These are phyloP conservation scores for Trichocomaceae sp. DNA, from an alignment of 2,329 filamentous ascomycete genomes.

Conservation along the genomic window DNA sequence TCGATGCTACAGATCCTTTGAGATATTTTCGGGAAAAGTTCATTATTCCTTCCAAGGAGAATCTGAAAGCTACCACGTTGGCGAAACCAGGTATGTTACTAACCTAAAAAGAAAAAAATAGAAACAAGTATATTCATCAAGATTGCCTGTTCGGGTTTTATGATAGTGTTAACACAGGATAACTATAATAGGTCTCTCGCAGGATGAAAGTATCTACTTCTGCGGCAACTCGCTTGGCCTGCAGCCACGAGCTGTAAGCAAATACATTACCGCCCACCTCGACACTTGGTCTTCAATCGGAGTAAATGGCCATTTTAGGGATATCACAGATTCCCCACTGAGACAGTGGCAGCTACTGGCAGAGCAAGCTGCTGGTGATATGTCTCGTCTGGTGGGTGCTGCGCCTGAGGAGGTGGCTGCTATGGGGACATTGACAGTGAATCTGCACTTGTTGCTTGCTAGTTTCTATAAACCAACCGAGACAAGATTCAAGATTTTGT, in stretches of 20 bases:
- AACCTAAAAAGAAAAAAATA: too few species aligned
- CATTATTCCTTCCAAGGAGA: conserved; percentile 66
- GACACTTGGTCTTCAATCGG: conserved; percentile 77
- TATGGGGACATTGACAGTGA: conserved; percentile 79
- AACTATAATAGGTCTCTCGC: conserved; percentile 25
- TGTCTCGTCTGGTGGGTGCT: conserved; percentile 68
- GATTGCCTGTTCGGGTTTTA: neutral
- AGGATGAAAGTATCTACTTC: conserved; percentile 59
- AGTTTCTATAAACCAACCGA: conserved; percentile 70
- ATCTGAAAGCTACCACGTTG: conserved; percentile 60
- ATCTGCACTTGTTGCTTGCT: conserved; percentile 72
- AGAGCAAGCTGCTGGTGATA: conserved; percentile 63
- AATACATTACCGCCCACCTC: conserved; percentile 64
- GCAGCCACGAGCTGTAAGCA: conserved; percentile 62
- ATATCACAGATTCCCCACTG: conserved; percentile 60
- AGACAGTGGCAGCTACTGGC: conserved; percentile 71
- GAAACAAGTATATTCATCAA: neutral
- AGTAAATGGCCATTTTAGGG: conserved; percentile 73
- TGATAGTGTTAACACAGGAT: neutral
- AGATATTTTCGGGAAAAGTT: conserved; percentile 63
- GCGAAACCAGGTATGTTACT: conserved; percentile 29
- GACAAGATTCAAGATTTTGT: conserved; percentile 64
- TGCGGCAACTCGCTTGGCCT: conserved; percentile 84
- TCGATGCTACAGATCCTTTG: conserved; percentile 57
- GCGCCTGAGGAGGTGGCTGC: conserved; percentile 65